phyloP scores from a whole-genome alignment of 2,329 filamentous ascomycete species.

The Xylaria polymorpha region DNA sequence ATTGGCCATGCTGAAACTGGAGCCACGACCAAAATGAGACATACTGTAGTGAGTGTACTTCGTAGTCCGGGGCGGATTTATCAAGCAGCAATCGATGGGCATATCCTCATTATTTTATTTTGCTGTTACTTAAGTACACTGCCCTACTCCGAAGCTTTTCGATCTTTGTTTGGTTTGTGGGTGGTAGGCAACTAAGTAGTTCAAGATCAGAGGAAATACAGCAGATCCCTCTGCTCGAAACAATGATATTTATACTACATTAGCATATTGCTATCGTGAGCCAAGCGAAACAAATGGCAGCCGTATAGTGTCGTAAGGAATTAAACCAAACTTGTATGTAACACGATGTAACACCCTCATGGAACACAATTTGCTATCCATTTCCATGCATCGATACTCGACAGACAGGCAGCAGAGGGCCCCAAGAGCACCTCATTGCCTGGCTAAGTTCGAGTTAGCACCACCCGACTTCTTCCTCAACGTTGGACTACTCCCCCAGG shows the following conservation, averaged over 20 bases:
- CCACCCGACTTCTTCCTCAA: slow-evolving; percentile 51
- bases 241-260: background rate
- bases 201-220: background rate
- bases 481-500: slow-evolving; percentile 60
- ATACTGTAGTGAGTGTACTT: background rate
- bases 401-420: background rate
- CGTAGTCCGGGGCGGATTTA: too few species aligned
- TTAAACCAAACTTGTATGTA: background rate
- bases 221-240: too few species aligned
- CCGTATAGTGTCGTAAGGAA: background rate
- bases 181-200: background rate
- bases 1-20: slow-evolving; percentile 1
- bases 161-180: background rate
- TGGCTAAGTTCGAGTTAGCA: slow-evolving; percentile 36
- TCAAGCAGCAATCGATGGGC: too few species aligned
- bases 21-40: background rate
- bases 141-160: background rate
- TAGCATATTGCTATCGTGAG: background rate
- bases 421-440: slow-evolving; percentile 29
- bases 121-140: background rate
- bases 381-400: background rate
- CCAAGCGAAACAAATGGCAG: background rate
- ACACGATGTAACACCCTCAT: background rate
- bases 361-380: too few species aligned
- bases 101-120: background rate